These are phyloP conservation scores for Skeletonema tropicum DNA, from an alignment of 108 stramenopile genomes.

Conservation along the genomic window DNA sequence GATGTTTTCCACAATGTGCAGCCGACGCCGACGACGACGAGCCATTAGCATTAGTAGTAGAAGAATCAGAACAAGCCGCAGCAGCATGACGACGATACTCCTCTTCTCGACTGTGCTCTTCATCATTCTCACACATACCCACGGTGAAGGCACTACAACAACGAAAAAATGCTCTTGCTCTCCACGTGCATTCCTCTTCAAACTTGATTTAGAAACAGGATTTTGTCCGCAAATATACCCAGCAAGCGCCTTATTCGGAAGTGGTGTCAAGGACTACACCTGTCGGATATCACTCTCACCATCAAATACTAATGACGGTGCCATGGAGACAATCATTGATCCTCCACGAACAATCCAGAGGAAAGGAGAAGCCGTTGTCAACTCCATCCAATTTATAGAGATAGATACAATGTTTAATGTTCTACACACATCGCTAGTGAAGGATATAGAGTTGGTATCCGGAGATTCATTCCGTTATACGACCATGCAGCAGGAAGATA, in stretches of 20 bases:
- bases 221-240: not conserved
- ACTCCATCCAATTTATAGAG: constrained; percentile 1
- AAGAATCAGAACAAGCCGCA: not conserved
- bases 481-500: not conserved
- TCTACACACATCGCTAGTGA: not conserved
- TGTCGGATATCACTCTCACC: constrained; percentile 2
- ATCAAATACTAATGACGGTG: not conserved
- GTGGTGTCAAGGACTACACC: not conserved
- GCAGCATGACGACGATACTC: not conserved
- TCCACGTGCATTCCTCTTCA: not conserved
- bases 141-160: not conserved
- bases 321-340: not conserved
- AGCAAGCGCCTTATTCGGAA: not conserved
- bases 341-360: not conserved
- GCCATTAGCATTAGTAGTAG: too few species aligned
- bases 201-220: not conserved
- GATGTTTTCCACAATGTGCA: not conserved
- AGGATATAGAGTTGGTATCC: not conserved
- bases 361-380: not conserved
- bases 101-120: not conserved
- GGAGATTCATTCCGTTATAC: not conserved
- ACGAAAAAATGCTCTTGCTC: not conserved
- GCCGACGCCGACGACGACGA: not conserved
- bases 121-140: not conserved
- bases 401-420: constrained; percentile 1